Evolutionary conservation across 2,329 filamentous ascomycete species (phyloP).

Genomic region (Fusarium transvaalense): DNA sequence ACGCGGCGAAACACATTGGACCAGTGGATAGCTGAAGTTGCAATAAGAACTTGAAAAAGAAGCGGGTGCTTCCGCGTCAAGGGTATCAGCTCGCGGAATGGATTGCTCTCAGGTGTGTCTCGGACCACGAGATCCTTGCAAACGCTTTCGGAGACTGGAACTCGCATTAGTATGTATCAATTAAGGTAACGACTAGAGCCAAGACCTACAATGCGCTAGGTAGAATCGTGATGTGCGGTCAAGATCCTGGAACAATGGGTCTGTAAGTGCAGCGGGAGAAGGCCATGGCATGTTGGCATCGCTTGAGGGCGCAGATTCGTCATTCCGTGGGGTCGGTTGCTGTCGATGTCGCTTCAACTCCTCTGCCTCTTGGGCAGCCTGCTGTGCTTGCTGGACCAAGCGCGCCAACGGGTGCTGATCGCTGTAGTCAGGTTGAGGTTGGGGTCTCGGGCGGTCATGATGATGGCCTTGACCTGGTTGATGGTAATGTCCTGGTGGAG

Average conservation of each 20-base stretch:
- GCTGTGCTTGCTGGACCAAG: conserved; percentile 27
- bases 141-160: conserved; percentile 60
- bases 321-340: conserved; percentile 9
- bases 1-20: conserved; percentile 58
- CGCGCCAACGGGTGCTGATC: conserved; percentile 41
- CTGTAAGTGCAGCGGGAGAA: conserved; percentile 56
- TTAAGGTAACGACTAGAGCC: conserved; percentile 10
- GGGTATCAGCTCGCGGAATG: conserved; percentile 63
- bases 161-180: conserved; percentile 47
- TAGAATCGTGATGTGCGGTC: conserved; percentile 61
- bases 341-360: conserved; percentile 28
- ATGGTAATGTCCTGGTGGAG: conserved; percentile 14
- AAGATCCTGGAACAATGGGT: conserved; percentile 69
- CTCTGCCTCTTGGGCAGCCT: conserved; percentile 35
- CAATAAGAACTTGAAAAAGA: conserved; percentile 62
- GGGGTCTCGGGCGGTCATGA: conserved; percentile 23
- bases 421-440: conserved; percentile 38
- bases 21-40: conserved; percentile 63
- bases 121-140: conserved; percentile 67
- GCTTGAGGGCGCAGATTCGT: conserved; percentile 13
- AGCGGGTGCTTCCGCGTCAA: conserved; percentile 60
- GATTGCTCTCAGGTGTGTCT: conserved; percentile 60
- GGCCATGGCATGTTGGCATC: conserved; percentile 38
- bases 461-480: conserved; percentile 16
- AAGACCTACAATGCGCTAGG: conserved; percentile 61